Percentiles rank a stretch among this genome's conserved stretches.
Conservation (phyloP, 2,329 filamentous ascomycete species). For the Neurospora sp. region DNA sequence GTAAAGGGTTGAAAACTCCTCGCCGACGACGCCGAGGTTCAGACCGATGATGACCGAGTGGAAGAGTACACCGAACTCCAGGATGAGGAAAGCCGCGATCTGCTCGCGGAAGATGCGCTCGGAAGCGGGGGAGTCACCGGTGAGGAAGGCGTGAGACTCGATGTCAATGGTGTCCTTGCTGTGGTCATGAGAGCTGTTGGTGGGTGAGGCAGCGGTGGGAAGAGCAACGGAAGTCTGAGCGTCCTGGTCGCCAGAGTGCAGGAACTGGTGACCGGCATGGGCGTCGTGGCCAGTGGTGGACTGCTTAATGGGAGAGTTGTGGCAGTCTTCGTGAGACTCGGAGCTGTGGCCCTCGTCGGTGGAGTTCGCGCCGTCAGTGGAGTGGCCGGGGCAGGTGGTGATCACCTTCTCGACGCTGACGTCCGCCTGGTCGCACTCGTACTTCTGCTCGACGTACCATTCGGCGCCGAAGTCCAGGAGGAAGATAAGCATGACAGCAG, state of each 20-base stretch:
- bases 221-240: conserved; percentile 1
- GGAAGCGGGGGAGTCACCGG: conserved; percentile 14
- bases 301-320: neutral
- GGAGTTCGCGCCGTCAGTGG: neutral
- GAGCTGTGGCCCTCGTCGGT: neutral
- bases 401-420: conserved; percentile 1
- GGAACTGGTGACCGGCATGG: conserved; percentile 23
- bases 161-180: neutral
- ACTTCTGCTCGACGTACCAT: conserved; percentile 38
- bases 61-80: conserved; percentile 54
- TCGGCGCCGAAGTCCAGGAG: conserved; percentile 40
- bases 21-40: conserved; percentile 48
- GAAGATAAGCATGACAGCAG: conserved; percentile 39
- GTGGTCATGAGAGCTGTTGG: neutral
- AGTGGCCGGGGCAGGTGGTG: neutral
- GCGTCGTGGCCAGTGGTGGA: neutral
- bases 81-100: conserved; percentile 35
- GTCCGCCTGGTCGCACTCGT: conserved; percentile 20
- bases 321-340: neutral
- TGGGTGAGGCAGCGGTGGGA: conserved; percentile 3
- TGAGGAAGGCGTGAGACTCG: conserved; percentile 15
- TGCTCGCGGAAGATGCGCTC: conserved; percentile 29
- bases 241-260: conserved; percentile 33
- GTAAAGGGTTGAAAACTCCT: conserved; percentile 48
- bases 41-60: conserved; percentile 56